phyloP scores from a whole-genome alignment of 75 land plant species.

The Sequoiadendron giganteum region DNA sequence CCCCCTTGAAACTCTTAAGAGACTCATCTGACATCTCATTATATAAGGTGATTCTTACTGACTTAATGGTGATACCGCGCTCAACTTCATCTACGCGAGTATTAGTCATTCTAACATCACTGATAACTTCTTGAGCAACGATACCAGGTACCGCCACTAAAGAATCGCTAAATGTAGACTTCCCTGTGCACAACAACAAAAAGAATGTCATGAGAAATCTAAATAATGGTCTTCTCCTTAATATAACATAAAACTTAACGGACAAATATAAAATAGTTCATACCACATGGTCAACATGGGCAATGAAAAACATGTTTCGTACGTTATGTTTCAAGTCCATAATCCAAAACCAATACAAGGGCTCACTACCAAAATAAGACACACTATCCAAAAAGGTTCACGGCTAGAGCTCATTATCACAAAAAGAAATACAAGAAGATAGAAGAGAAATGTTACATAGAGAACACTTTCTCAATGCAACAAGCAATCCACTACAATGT shows the following conservation, averaged over 20 bases:
- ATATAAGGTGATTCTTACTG: constrained; percentile 73
- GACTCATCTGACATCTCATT: constrained; percentile 72
- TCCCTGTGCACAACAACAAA: constrained; percentile 45
- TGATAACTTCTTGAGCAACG: constrained; percentile 74
- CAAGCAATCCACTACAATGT: no score
- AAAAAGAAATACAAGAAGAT: no score
- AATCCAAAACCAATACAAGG: no score
- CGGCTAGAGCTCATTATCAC: no score
- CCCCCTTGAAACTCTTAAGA: constrained; percentile 59
- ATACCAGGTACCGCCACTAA: constrained; percentile 78
- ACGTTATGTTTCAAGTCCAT: constrained; percentile 59
- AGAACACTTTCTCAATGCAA: no score
- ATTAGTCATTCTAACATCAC: constrained; percentile 84
- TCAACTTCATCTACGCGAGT: constrained; percentile 58
- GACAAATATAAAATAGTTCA: not conserved
- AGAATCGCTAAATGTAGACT: constrained; percentile 69
- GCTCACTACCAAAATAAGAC: no score
- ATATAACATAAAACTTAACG: not conserved
- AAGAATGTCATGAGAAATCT: no score
- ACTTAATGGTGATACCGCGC: constrained; percentile 52
- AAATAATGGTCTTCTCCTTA: not conserved
- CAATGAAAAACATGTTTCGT: constrained; percentile 53
- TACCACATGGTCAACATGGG: constrained; percentile 56
- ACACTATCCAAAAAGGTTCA: no score
- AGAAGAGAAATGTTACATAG: no score